These are phyloP conservation scores for Thermochaetoides thermophila DNA, from an alignment of 495 filamentous ascomycete species.

Conservation along the genomic window DNA sequence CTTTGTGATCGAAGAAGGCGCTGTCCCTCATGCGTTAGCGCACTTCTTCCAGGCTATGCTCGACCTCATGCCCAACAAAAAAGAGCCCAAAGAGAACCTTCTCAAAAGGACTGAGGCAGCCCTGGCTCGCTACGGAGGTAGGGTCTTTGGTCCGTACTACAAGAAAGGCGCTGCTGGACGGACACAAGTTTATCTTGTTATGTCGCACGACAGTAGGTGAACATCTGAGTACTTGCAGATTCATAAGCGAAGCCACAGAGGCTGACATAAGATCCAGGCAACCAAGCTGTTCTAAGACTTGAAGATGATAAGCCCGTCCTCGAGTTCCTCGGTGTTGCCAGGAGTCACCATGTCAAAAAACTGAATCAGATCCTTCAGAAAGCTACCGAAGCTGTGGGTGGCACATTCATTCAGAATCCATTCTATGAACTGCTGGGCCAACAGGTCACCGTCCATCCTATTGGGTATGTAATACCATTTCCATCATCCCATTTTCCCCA, in stretches of 20 bases:
- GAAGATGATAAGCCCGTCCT: conserved; percentile 45
- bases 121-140: conserved; percentile 33
- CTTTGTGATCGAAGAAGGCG: conserved; percentile 51
- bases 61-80: conserved; percentile 37
- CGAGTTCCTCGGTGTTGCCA: conserved; percentile 41
- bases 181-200: conserved; percentile 54
- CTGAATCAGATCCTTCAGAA: conserved; percentile 36
- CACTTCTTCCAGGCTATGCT: conserved; percentile 43
- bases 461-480: conserved; percentile 38
- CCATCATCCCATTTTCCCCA: no score
- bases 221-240: no score
- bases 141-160: conserved; percentile 42
- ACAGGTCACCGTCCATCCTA: conserved; percentile 52
- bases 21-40: conserved; percentile 41
- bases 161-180: conserved; percentile 37
- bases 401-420: conserved; percentile 41
- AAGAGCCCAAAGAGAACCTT: conserved; percentile 25
- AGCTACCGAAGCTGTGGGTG: conserved; percentile 41
- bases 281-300: conserved; percentile 44
- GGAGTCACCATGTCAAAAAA: conserved; percentile 37
- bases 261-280: no score
- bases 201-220: conserved; percentile 48
- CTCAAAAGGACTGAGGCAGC: conserved; percentile 28
- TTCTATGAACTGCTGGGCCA: conserved; percentile 39
- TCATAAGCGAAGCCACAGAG: no score